Evolutionary conservation across 2,329 filamentous ascomycete species (phyloP).

Genomic region (Botrytis squamosa): DNA sequence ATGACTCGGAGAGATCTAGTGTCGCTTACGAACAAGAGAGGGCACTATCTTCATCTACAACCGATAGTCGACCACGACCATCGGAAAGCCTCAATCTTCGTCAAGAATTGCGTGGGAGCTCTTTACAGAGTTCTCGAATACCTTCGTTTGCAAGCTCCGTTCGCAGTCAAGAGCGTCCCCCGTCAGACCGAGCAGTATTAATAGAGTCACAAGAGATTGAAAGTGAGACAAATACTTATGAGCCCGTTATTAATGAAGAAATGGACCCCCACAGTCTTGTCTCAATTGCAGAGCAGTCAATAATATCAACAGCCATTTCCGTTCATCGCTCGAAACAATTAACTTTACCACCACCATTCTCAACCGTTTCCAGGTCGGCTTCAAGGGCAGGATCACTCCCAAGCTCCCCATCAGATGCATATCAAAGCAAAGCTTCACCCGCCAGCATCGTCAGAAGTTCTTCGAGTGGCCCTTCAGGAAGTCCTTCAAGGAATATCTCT

Average conservation of each 20-base stretch:
- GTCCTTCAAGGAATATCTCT: not conserved
- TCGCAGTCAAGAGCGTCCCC: not conserved
- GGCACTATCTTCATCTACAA: conserved; percentile 29
- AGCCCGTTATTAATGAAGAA: not conserved
- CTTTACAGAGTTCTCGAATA: conserved; percentile 30
- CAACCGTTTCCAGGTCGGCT: conserved; percentile 29
- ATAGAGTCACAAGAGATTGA: not conserved
- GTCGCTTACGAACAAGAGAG: conserved; percentile 37
- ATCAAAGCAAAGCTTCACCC: not conserved
- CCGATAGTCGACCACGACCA: conserved; percentile 24
- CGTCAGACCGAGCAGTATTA: too few species aligned
- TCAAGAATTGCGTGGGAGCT: conserved; percentile 35
- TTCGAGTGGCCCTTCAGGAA: conserved; percentile 16
- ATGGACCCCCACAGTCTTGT: not conserved
- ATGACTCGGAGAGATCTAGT: conserved; percentile 38
- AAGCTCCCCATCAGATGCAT: conserved; percentile 20
- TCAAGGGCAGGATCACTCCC: conserved; percentile 31
- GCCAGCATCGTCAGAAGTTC: conserved; percentile 25
- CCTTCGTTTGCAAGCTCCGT: conserved; percentile 21
- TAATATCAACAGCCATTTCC: not conserved
- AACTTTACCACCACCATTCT: conserved; percentile 37
- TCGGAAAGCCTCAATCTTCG: conserved; percentile 28
- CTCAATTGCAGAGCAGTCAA: not conserved
- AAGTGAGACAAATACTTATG: not conserved
- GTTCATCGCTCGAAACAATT: conserved; percentile 24